phyloP scores from a whole-genome alignment of 495 filamentous ascomycete genomes.

The Friedmanniomyces simplex region DNA sequence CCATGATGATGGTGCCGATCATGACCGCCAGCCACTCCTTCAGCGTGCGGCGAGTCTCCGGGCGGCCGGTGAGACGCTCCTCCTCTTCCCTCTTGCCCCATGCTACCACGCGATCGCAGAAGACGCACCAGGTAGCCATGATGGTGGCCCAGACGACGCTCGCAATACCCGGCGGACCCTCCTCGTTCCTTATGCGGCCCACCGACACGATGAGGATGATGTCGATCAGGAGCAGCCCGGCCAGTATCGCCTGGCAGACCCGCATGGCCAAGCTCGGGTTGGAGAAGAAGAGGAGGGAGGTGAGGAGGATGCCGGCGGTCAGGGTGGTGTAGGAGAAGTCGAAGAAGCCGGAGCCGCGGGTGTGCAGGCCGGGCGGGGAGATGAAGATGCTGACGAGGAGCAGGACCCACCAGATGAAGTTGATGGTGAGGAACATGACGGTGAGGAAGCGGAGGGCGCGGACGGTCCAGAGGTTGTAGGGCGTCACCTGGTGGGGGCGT shows the following conservation, averaged over 20 bases:
- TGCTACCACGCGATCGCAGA: conserved; percentile 60
- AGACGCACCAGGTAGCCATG: conserved; percentile 52
- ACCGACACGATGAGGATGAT: conserved; percentile 68
- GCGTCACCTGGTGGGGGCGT: conserved; percentile 62
- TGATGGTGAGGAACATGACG: conserved; percentile 59
- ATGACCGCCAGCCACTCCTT: conserved; percentile 78
- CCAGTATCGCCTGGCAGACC: conserved; percentile 53
- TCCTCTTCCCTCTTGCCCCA: conserved; percentile 92
- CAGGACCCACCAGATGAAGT: conserved; percentile 83
- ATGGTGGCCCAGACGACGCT: conserved; percentile 67
- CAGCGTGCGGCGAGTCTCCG: conserved; percentile 71
- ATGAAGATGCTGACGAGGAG: conserved; percentile 79
- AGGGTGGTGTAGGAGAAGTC: conserved; percentile 52
- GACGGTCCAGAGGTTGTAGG: conserved; percentile 89
- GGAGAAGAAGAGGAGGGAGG: conserved; percentile 76
- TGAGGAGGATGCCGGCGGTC: conserved; percentile 58
- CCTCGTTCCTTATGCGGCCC: conserved; percentile 61
- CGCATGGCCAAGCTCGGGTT: conserved; percentile 68
- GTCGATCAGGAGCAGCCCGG: conserved; percentile 65
- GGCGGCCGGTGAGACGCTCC: conserved; percentile 80
- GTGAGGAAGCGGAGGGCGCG: conserved; percentile 64
- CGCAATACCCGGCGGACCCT: conserved; percentile 80
- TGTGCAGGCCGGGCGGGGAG: conserved; percentile 72
- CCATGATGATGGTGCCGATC: conserved; percentile 57
- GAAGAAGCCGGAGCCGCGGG: conserved; percentile 84